These are phyloP conservation scores for Henckelia pumila DNA, from an alignment of 257 asterid genomes.

Conservation along the genomic window DNA sequence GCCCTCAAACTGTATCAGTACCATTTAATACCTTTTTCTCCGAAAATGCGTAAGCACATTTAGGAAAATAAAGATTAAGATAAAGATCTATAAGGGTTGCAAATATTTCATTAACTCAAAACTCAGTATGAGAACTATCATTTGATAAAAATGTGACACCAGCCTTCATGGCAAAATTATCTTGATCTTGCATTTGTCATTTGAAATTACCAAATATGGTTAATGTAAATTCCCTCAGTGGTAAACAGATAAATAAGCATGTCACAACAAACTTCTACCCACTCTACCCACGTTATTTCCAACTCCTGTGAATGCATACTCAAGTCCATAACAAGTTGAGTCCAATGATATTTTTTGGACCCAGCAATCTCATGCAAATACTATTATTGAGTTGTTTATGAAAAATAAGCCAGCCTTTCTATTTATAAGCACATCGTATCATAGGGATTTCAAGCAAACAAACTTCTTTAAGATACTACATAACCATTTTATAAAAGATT, in stretches of 20 bases:
- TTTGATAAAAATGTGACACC: constrained; percentile 1
- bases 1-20: not conserved
- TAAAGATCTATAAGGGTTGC: not conserved
- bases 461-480: too few relatives aligned
- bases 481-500: too few relatives aligned
- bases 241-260: not conserved
- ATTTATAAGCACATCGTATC: not conserved
- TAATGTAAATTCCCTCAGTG: not conserved
- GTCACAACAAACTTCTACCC: not conserved
- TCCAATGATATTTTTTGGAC: not conserved
- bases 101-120: not conserved
- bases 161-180: constrained; percentile 2
- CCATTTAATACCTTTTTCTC: not conserved
- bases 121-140: not conserved
- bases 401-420: too few relatives aligned
- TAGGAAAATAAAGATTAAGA: not conserved
- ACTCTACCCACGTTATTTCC: constrained; percentile 3
- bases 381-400: not conserved
- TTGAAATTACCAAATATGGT: constrained; percentile 8
- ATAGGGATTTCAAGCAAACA: not conserved
- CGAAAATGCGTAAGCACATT: not conserved
- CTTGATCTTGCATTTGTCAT: not conserved
- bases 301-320: not conserved
- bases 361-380: not conserved
- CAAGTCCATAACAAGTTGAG: not conserved